Conservation (phyloP, 164 flowering plant species). For the Aristolochia contorta region DNA sequence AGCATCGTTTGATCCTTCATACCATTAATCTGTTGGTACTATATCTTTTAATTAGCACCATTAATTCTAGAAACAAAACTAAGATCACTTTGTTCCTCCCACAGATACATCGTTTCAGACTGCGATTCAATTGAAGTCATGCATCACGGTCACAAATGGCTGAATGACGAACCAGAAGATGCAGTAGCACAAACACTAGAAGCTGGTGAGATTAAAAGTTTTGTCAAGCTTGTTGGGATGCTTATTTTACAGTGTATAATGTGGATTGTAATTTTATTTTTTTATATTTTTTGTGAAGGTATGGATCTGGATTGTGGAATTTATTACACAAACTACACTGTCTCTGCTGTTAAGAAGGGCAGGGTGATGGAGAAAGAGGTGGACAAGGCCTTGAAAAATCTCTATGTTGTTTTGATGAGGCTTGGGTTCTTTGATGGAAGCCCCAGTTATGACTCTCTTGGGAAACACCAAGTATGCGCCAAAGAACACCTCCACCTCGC, state of each 20-base stretch:
- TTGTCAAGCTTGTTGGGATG: too few relatives aligned
- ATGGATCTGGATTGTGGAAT: conserved; percentile 42
- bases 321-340: conserved; percentile 15
- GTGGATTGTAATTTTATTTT: too few relatives aligned
- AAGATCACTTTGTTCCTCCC: too few relatives aligned
- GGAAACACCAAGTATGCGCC: conserved; percentile 29
- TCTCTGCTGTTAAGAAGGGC: conserved; percentile 20
- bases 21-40: too few relatives aligned
- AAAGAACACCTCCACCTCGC: conserved; percentile 28
- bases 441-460: conserved; percentile 20
- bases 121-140: too few relatives aligned
- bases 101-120: too few relatives aligned
- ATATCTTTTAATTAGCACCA: too few relatives aligned
- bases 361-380: too few relatives aligned
- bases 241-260: not conserved
- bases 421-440: conserved; percentile 38
- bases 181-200: not conserved
- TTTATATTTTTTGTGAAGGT: not conserved
- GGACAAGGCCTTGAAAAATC: too few relatives aligned
- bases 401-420: conserved; percentile 23
- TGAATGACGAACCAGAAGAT: not conserved
- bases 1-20: too few relatives aligned
- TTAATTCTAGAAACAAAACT: too few relatives aligned
- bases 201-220: not conserved
- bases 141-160: too few relatives aligned